These are phyloP conservation scores for Talinum fruticosum DNA, from an alignment of 148 eudicot species.

Conservation along the genomic window DNA sequence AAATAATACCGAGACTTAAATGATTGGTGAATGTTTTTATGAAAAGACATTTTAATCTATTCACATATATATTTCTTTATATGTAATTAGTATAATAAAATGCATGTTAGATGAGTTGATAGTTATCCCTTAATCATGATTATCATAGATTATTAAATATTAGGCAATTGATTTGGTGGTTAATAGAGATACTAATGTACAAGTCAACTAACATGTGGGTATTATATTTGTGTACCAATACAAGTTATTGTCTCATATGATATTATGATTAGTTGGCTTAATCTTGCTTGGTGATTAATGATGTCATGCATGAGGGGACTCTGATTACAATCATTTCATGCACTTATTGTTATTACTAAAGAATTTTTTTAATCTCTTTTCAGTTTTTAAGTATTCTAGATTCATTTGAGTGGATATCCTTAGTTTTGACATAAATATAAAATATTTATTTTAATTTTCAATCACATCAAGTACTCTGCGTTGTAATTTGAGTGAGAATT, in stretches of 20 bases:
- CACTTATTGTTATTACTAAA: not conserved
- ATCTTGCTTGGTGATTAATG: not conserved
- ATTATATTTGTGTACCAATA: not conserved
- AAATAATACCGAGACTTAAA: too few species aligned
- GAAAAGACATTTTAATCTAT: not conserved
- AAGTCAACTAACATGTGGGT: slow-evolving; percentile 5
- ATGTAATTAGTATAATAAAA: not conserved
- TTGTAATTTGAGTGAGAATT: too few species aligned
- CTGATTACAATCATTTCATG: not conserved
- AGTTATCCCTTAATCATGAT: slow-evolving; percentile 7
- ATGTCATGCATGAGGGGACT: slow-evolving; percentile 1
- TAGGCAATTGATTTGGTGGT: not conserved
- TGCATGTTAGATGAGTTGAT: not conserved
- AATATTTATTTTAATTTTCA: not conserved
- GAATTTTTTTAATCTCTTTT: not conserved
- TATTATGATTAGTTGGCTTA: slow-evolving; percentile 12
- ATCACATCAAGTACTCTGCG: not conserved
- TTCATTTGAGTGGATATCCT: too few species aligned
- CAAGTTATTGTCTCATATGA: not conserved
- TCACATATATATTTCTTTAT: not conserved
- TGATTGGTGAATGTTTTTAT: not conserved
- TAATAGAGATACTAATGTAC: not conserved
- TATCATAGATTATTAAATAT: not conserved
- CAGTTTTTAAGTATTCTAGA: not conserved
- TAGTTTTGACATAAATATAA: too few species aligned